Percentiles rank a stretch among this genome's conserved stretches.
Conservation (phyloP, 139 green algal genomes). For the Spirogloea muscicola region DNA sequence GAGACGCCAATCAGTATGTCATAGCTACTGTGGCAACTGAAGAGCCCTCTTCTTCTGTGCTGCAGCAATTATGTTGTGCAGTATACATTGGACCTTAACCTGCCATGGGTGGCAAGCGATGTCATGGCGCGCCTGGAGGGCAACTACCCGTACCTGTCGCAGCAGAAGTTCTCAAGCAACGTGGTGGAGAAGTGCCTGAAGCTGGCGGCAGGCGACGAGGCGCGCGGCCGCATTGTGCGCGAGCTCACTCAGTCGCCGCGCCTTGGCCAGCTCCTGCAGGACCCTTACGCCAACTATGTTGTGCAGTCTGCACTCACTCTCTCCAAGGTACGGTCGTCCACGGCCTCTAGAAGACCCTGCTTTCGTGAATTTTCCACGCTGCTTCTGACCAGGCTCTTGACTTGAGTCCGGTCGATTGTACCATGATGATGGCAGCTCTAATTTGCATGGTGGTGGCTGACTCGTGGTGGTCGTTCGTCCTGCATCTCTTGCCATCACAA, state of each 20-base stretch:
- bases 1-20: background rate
- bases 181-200: conserved; percentile 99
- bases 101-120: conserved; percentile 63
- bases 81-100: conserved; percentile 93
- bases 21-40: background rate
- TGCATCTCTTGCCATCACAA: no score
- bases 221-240: conserved; percentile 70
- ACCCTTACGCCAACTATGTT: conserved; percentile 94
- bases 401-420: no score
- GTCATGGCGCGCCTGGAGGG: conserved; percentile 78
- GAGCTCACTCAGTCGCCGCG: conserved; percentile 75
- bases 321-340: conserved; percentile 41
- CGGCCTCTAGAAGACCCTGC: no score
- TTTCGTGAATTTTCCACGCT: no score
- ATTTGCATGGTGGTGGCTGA: no score
- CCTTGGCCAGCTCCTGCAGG: conserved; percentile 72
- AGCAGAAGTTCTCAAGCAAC: conserved; percentile 98
- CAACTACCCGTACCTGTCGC: conserved; percentile 76
- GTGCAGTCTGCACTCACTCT: conserved; percentile 63
- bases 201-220: conserved; percentile 69
- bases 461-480: no score
- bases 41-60: conserved; percentile 4
- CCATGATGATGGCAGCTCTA: no score
- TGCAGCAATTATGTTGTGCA: conserved; percentile 98
- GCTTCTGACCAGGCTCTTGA: no score